Evolutionary conservation across 2,329 filamentous ascomycete species (phyloP).

Genomic region (Ceratocystis diversiconidia): DNA sequence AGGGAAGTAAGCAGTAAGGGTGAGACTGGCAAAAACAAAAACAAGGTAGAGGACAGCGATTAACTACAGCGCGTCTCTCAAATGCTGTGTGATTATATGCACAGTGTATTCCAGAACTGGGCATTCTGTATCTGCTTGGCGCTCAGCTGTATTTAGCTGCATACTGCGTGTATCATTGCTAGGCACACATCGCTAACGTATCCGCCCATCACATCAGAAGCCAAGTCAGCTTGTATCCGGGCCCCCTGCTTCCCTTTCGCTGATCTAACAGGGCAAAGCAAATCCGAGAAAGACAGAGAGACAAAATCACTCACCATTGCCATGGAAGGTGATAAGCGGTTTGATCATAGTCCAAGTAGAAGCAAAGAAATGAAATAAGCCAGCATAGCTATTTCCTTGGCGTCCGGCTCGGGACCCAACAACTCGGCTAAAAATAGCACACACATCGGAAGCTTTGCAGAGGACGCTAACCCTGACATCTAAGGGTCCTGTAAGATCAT

Average conservation of each 20-base stretch:
- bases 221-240: too few species aligned
- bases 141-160: too few species aligned
- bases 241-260: too few species aligned
- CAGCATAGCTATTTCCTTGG: background rate
- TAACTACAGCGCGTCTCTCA: background rate
- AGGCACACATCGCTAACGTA: too few species aligned
- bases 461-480: background rate
- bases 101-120: too few species aligned
- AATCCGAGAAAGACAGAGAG: too few species aligned
- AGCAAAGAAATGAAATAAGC: background rate
- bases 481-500: background rate
- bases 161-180: too few species aligned
- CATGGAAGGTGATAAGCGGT: background rate
- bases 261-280: too few species aligned
- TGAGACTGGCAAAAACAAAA: background rate
- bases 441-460: background rate
- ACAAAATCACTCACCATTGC: background rate
- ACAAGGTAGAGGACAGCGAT: background rate
- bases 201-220: too few species aligned
- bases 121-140: too few species aligned
- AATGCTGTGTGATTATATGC: background rate
- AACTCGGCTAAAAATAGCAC: background rate
- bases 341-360: background rate
- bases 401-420: background rate
- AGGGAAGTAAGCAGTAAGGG: background rate